A percentile compares a stretch with the other conserved stretches of the same genome.
These are phyloP conservation scores for Westerdykella sp. DNA, from an alignment of 2,329 filamentous ascomycete genomes.

Conservation along the genomic window DNA sequence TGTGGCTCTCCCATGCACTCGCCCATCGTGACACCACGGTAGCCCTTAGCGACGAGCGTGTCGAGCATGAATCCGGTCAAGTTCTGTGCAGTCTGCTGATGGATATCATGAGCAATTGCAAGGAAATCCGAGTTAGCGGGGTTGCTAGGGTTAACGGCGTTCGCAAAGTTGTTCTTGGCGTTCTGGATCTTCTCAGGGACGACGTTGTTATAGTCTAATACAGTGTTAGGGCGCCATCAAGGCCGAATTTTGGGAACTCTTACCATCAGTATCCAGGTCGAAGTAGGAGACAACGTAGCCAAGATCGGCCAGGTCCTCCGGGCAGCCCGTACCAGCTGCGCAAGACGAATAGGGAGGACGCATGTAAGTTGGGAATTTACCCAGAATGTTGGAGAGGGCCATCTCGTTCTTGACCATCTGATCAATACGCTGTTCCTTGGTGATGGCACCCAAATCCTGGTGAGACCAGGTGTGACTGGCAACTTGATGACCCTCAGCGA, in stretches of 20 bases:
- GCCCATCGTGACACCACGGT: constrained; percentile 43
- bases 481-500: constrained; percentile 53
- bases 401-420: constrained; percentile 51
- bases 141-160: constrained; percentile 34
- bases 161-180: constrained; percentile 21
- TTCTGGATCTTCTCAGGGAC: constrained; percentile 13
- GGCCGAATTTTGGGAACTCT: constrained; percentile 6
- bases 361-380: constrained; percentile 52
- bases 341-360: constrained; percentile 46
- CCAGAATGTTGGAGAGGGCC: constrained; percentile 51
- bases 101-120: constrained; percentile 49
- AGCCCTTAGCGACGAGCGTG: constrained; percentile 33
- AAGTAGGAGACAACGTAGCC: constrained; percentile 57
- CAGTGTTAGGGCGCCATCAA: constrained; percentile 18
- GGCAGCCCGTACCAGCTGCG: constrained; percentile 37
- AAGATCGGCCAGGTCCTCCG: constrained; percentile 38
- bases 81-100: constrained; percentile 41
- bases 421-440: constrained; percentile 40
- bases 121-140: constrained; percentile 38
- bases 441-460: constrained; percentile 43
- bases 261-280: constrained; percentile 53
- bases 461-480: constrained; percentile 55
- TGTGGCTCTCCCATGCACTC: constrained; percentile 43
- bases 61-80: constrained; percentile 43
- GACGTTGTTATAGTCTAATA: constrained; percentile 24